These are phyloP conservation scores for Paramyrothecium sp. DNA, from an alignment of 2,329 filamentous ascomycete genomes.

Conservation along the genomic window DNA sequence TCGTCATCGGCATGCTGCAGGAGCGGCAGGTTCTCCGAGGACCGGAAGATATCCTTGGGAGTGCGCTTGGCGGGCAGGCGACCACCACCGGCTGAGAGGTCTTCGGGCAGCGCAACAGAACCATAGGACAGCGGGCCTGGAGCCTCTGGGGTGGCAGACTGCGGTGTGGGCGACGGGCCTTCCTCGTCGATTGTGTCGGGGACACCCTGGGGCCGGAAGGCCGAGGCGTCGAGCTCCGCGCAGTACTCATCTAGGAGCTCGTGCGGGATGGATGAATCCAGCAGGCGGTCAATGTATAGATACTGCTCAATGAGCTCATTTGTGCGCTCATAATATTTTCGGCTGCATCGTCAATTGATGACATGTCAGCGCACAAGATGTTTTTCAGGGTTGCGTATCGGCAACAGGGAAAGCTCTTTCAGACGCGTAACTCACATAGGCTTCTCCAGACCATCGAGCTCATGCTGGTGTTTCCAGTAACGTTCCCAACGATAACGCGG, in stretches of 20 bases:
- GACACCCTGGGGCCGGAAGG: slow-evolving; percentile 56
- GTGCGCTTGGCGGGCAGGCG: slow-evolving; percentile 51
- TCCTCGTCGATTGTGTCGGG: slow-evolving; percentile 79
- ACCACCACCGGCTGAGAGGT: slow-evolving; percentile 6
- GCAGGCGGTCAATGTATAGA: slow-evolving; percentile 84
- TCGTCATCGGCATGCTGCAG: slow-evolving; percentile 47
- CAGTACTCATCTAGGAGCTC: slow-evolving; percentile 87
- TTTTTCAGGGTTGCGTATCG: slow-evolving; percentile 1
- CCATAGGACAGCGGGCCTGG: slow-evolving; percentile 25
- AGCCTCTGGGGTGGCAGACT: slow-evolving; percentile 15
- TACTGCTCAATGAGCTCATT: slow-evolving; percentile 91
- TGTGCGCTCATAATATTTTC: slow-evolving; percentile 83
- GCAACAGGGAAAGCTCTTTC: background rate
- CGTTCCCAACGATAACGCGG: slow-evolving; percentile 81
- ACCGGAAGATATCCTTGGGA: slow-evolving; percentile 81
- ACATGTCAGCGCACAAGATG: too few relatives aligned
- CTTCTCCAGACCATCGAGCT: slow-evolving; percentile 70
- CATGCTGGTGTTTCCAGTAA: slow-evolving; percentile 80
- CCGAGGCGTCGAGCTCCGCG: slow-evolving; percentile 55
- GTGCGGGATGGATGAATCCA: slow-evolving; percentile 91
- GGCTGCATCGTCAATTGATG: slow-evolving; percentile 38
- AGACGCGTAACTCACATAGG: slow-evolving; percentile 50
- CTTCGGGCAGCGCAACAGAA: slow-evolving; percentile 23
- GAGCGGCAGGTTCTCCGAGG: slow-evolving; percentile 67
- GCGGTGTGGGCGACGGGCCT: slow-evolving; percentile 25